Evolutionary conservation across 2,329 filamentous ascomycete species (phyloP), one percentile per base, ranked within the genome.

Genomic region (Pseudogymnoascus sp.): DNA sequence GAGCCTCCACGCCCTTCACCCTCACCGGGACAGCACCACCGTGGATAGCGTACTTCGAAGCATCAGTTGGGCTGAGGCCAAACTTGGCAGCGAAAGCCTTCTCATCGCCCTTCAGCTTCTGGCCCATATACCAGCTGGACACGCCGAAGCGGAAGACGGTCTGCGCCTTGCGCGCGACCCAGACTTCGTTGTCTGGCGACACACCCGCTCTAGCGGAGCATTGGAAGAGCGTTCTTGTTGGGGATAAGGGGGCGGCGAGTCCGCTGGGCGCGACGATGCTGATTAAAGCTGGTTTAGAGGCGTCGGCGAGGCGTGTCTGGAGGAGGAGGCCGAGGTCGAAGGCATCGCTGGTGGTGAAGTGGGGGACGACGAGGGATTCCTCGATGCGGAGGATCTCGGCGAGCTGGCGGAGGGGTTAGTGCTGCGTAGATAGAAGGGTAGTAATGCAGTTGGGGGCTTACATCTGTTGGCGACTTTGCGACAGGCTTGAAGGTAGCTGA

Each of bases 21-120:
- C 85, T 80, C 34, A 93, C 82, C 0, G 90, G 90, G 67, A 90
- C 85, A 0, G 81, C 90, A 21, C 90, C 90, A 0, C 90, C 90
- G 74, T 93, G 89, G 67, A 92, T 89, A 0, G 90, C 90, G 78
- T 90, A 93, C 34, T 83, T 79, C 63, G 81, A 79, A 1, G 81
- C 82, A 14, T 80, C 79, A 61, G 81, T 81, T 43, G 78, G 76
- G 5, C 83, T 81, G 71, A 93, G 77, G 36, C 81, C 85, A 71
- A 84, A 90, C 73, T 89, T 88, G 34, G 80, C 79, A 43, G 81
- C 80, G 74, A 93, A 92, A 2, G 77, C 78, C 23, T 73, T 78
- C 76, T 92, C 87, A 67, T 92, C 82, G 10, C 84, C 84, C 1
- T 71, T 73, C 68, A 86, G 86, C 77, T 90, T 90, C 74, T 85